Evolutionary conservation across 345 rosid species (phyloP), one percentile per base, ranked within the genome.

Genomic region (Gossypium raimondii): DNA sequence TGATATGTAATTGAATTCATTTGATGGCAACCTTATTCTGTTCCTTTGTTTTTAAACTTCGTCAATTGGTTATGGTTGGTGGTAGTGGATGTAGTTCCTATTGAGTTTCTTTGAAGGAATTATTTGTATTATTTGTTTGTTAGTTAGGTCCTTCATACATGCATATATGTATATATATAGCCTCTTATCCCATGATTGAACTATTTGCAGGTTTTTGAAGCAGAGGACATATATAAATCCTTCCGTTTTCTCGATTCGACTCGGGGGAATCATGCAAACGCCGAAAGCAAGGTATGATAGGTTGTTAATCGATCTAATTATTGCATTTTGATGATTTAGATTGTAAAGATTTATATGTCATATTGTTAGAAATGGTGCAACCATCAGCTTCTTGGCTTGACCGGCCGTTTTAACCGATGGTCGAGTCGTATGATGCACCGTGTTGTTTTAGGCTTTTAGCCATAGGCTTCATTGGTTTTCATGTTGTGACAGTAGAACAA

Each of bases 91-190:
- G 89, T 89, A 70, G 93, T 85, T 91, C 86, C 78, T 77, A 48
- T 84, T 83, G 93, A 94, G 98, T 94, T 90, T 84, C 91, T 92
- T 94, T 82, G 82, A 92, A 94, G 98, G 87, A 77, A 89, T 78
- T 81, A 74, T 76, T 66, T 75, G 89, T 77, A 76, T 69, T 75
- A 88, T 84, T 80, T 85, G 41, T 25, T 55, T 55, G 80, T 83
- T 81, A 76, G 91, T 84, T 87, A 84, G 80, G 85, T 78, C 64
- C 63, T 72, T 76, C 68, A 22, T 20, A 75, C 82, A 76, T 24
- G 11, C 12, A 56, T n/a, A 53, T 76, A 52, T 5, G n/a, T 16
- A 51, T 6, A 51, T 14, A 20, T 84, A 76, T 76, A 84, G 81
- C 78, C 70, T 82, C 90, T 78, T 62, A 76, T 58, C 59, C 55